Evolutionary conservation across 495 filamentous ascomycete genomes (phyloP).

Genomic region (Daldinia grandis): DNA sequence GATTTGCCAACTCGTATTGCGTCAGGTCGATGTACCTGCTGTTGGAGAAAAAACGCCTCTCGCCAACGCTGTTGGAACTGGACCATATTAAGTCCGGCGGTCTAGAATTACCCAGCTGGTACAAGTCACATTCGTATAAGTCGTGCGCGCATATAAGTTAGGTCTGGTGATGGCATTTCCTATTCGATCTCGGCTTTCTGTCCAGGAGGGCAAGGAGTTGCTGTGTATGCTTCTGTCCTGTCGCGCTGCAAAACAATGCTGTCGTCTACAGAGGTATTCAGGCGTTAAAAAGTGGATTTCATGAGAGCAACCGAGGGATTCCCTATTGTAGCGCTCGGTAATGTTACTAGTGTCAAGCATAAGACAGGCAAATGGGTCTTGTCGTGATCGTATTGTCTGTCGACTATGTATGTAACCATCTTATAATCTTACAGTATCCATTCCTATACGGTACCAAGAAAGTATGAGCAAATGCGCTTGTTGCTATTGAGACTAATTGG

Average conservation of each 20-base stretch:
- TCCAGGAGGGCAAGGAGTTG: neutral
- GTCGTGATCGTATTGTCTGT: neutral
- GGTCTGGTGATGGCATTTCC: conserved; percentile 7
- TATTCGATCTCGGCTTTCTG: neutral
- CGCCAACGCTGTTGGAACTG: neutral
- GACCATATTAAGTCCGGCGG: conserved; percentile 4
- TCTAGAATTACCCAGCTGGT: conserved; percentile 18
- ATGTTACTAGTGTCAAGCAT: conserved; percentile 11
- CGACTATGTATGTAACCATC: conserved; percentile 31
- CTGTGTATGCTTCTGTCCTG: neutral
- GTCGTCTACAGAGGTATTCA: neutral
- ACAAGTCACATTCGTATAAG: conserved; percentile 14
- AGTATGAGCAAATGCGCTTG: neutral
- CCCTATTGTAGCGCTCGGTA: conserved; percentile 17
- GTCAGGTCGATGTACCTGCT: conserved; percentile 28
- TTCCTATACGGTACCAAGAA: neutral
- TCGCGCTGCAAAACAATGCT: conserved; percentile 1
- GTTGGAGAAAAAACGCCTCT: conserved; percentile 16
- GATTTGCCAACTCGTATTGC: conserved; percentile 38
- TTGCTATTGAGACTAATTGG: conserved; percentile 2
- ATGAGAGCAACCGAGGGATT: neutral
- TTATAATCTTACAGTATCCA: conserved; percentile 13
- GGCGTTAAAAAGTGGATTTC: neutral
- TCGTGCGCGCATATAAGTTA: neutral
- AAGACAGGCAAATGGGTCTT: conserved; percentile 5